These are phyloP conservation scores for Penicillium maclennaniae DNA, from an alignment of 495 filamentous ascomycete genomes.

Conservation along the genomic window DNA sequence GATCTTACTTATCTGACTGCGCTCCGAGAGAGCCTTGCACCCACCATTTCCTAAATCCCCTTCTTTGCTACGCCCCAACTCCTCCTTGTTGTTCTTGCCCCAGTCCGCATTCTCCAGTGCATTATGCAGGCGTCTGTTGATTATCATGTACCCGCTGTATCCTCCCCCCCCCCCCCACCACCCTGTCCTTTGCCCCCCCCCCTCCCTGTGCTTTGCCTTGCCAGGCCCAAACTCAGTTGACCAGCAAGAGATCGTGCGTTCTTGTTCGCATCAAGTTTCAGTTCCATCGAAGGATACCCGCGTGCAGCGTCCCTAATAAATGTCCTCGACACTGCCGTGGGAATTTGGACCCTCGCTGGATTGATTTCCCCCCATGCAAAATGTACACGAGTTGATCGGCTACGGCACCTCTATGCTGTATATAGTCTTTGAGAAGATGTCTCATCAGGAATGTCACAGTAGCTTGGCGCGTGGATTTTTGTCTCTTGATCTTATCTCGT, in stretches of 20 bases:
- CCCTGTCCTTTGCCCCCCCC: conserved; percentile 19
- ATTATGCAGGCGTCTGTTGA: conserved; percentile 48
- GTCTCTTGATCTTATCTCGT: not conserved
- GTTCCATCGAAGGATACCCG: not conserved
- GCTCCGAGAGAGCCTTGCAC: conserved; percentile 34
- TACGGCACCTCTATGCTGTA: conserved; percentile 33
- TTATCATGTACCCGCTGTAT: conserved; percentile 34
- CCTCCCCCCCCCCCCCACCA: too few relatives aligned
- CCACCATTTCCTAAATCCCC: conserved; percentile 29
- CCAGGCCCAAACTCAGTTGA: conserved; percentile 1
- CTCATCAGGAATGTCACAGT: conserved; percentile 15
- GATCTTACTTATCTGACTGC: conserved; percentile 25
- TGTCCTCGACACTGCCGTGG: conserved; percentile 1
- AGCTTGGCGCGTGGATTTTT: conserved; percentile 1
- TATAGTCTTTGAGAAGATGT: conserved; percentile 25
- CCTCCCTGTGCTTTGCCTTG: conserved; percentile 16
- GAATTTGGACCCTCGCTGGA: conserved; percentile 8
- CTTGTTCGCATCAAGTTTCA: conserved; percentile 17
- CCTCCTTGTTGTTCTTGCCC: conserved; percentile 29
- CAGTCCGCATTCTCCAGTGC: conserved; percentile 34
- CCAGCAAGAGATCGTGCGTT: conserved; percentile 11
- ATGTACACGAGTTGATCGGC: conserved; percentile 31
- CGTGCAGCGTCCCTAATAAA: conserved; percentile 22
- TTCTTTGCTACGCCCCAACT: conserved; percentile 27
- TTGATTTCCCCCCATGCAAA: conserved; percentile 21